Percentiles rank a stretch among this genome's conserved stretches.
Conservation (phyloP, 305 asterid species). For the Fraxinus greggii region DNA sequence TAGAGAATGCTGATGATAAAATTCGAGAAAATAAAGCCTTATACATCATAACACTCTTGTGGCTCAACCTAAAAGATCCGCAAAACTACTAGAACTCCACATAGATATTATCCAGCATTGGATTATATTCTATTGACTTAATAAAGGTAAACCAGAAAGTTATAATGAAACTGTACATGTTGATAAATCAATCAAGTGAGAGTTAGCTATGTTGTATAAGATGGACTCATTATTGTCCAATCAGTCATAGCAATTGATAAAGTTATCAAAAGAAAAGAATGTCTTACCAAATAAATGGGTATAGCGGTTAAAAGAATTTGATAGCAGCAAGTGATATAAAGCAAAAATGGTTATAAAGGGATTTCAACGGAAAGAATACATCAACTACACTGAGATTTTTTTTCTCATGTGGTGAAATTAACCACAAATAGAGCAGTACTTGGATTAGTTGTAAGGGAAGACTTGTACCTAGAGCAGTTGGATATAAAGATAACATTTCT, state of each 20-base stretch:
- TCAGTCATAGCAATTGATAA: background rate
- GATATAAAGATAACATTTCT: no score
- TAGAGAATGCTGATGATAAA: background rate
- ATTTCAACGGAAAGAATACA: background rate
- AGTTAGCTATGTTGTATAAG: background rate
- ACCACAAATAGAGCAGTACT: no score
- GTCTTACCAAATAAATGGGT: background rate
- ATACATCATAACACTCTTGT: background rate
- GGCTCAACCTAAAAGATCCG: background rate
- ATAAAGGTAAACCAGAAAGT: no score
- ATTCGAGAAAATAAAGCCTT: background rate
- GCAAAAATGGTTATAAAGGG: background rate
- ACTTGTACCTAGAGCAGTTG: no score
- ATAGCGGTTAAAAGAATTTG: no score
- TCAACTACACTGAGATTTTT: no score
- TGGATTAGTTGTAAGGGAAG: no score
- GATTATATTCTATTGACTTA: background rate
- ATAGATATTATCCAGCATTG: no score
- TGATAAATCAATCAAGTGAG: background rate
- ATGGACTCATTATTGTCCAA: background rate
- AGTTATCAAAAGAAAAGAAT: background rate
- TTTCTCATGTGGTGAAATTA: no score
- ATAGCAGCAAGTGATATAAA: no score
- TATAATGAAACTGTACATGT: background rate
- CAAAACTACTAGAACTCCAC: background rate